Percentiles rank a stretch among this genome's conserved stretches.
Evolutionary conservation across 1,284 basidiomycete genomes (phyloP).

Genomic region (Ustilago loliicola): DNA sequence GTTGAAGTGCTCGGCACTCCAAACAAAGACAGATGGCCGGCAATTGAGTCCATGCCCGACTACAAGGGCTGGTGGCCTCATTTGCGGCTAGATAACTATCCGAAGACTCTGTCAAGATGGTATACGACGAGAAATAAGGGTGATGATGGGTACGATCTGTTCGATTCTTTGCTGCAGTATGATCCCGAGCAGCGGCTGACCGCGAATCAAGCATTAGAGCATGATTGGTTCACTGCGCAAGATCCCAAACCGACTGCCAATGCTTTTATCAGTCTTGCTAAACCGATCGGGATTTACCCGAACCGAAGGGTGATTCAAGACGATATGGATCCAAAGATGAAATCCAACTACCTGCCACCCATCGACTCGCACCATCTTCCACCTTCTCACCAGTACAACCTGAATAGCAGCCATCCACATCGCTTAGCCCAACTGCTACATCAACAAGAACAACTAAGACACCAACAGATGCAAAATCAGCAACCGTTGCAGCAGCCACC

Average conservation of each 20-base stretch:
- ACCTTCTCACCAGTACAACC: conserved; percentile 18
- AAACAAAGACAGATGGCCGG: conserved; percentile 86
- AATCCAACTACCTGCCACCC: conserved; percentile 38
- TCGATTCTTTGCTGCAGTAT: conserved; percentile 74
- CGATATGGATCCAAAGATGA: conserved; percentile 72
- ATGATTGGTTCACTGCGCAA: conserved; percentile 75
- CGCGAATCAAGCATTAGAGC: conserved; percentile 83
- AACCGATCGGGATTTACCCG: conserved; percentile 72
- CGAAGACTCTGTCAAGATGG: conserved; percentile 82
- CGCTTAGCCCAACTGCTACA: conserved; percentile 30
- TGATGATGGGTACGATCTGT: conserved; percentile 59
- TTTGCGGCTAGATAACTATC: conserved; percentile 71
- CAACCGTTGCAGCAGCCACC: conserved; percentile 9
- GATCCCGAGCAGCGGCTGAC: conserved; percentile 89
- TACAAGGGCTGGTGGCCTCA: conserved; percentile 77
- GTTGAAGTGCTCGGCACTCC: conserved; percentile 94
- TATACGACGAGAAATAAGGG: conserved; percentile 77
- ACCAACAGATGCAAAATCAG: conserved; percentile 27
- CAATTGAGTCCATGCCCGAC: conserved; percentile 83
- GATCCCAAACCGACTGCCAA: conserved; percentile 69
- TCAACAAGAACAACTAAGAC: conserved; percentile 33
- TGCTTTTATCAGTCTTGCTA: conserved; percentile 69
- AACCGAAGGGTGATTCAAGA: conserved; percentile 74
- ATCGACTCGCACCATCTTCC: conserved; percentile 40
- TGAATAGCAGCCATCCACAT: conserved; percentile 29